These are phyloP conservation scores for Ciborinia camelliae DNA, from an alignment of 2,329 filamentous ascomycete species.

Conservation along the genomic window DNA sequence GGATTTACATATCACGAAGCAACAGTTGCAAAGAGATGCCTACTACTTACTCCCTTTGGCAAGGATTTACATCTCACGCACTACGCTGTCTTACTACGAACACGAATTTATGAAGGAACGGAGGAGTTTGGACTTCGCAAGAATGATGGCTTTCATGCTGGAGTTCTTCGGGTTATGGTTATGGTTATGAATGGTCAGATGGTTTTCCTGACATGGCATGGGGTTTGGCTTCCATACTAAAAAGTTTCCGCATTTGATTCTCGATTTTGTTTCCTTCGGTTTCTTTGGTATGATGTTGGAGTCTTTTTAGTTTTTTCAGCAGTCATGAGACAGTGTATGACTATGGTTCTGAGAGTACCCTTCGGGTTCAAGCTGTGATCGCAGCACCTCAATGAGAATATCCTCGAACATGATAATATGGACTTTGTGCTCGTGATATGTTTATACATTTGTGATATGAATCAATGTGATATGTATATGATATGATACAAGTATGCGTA, in stretches of 20 bases:
- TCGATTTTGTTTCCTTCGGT: not conserved
- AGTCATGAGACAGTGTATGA: constrained; percentile 1
- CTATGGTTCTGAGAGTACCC: not conserved
- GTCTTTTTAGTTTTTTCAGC: not conserved
- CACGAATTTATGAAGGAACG: not conserved
- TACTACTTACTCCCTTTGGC: no score
- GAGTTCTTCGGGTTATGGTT: no score
- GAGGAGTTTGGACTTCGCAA: not conserved
- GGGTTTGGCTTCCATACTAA: not conserved
- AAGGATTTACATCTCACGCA: not conserved
- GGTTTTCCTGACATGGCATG: not conserved
- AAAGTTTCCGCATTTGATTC: not conserved
- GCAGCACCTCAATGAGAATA: not conserved
- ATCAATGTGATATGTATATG: no score
- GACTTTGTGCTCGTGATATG: not conserved
- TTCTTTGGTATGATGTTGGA: not conserved
- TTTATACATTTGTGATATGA: not conserved
- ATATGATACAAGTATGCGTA: no score
- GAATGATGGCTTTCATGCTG: not conserved
- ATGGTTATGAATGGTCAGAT: no score
- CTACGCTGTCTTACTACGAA: not conserved
- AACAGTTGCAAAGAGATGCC: no score
- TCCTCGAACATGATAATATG: not conserved
- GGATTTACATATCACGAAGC: no score
- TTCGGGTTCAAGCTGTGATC: not conserved